Conservation (phyloP, 495 filamentous ascomycete species). For the Lophiotrema nucula region DNA sequence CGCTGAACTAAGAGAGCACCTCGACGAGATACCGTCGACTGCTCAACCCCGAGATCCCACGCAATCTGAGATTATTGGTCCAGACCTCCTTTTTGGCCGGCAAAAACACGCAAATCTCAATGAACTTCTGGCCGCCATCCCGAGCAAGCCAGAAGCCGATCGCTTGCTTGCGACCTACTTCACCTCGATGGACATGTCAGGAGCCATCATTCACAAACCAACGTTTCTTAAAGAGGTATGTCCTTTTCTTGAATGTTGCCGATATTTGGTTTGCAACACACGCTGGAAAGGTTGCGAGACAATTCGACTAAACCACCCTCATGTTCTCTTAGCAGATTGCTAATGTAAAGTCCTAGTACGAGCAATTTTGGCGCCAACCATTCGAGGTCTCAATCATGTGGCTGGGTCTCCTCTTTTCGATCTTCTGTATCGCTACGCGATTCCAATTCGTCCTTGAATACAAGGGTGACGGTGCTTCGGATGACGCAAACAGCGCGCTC, state of each 20-base stretch:
- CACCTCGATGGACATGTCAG: slow-evolving; percentile 7
- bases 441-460: slow-evolving; percentile 8
- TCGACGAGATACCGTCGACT: slow-evolving; percentile 13
- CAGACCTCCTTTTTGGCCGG: slow-evolving; percentile 17
- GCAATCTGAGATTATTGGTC: slow-evolving; percentile 1
- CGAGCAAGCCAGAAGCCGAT: slow-evolving; percentile 13
- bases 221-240: slow-evolving; percentile 17
- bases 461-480: neutral
- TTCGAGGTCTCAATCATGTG: slow-evolving; percentile 18
- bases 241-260: neutral
- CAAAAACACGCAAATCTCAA: slow-evolving; percentile 7
- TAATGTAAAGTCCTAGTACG: too few species aligned
- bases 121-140: slow-evolving; percentile 10
- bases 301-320: too few species aligned
- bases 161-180: slow-evolving; percentile 11
- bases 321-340: too few species aligned
- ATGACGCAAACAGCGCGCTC: neutral
- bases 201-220: slow-evolving; percentile 14
- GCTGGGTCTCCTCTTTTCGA: slow-evolving; percentile 16
- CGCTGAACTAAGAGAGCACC: slow-evolving; percentile 14
- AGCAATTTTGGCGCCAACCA: slow-evolving; percentile 18
- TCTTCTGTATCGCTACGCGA: slow-evolving; percentile 7
- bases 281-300: too few species aligned
- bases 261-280: too few species aligned
- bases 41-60: neutral